These are phyloP conservation scores for Oropetium thomaeum DNA, from an alignment of 176 grass and related monocot species.

Conservation along the genomic window DNA sequence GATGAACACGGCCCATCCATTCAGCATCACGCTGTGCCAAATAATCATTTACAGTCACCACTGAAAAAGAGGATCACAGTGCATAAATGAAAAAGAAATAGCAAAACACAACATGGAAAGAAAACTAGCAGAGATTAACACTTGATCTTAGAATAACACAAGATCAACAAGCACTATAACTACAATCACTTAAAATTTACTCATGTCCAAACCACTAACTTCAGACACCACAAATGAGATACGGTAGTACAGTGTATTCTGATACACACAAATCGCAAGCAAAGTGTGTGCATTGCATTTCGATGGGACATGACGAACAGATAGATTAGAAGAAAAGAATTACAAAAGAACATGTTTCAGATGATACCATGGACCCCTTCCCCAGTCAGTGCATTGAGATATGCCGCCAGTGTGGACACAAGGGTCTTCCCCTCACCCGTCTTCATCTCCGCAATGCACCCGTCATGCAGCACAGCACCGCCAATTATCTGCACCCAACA, in stretches of 20 bases:
- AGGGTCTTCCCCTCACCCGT: slow-evolving; percentile 93
- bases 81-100: slow-evolving; percentile 17
- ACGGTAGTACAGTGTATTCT: neutral
- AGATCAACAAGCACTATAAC: neutral
- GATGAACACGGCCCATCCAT: slow-evolving; percentile 97
- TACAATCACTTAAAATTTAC: neutral
- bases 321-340: neutral
- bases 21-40: slow-evolving; percentile 96
- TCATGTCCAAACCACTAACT: neutral
- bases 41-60: slow-evolving; percentile 99
- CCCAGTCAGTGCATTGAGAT: slow-evolving; percentile 83
- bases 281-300: neutral
- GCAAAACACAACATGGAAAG: neutral
- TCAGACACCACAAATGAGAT: neutral
- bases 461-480: slow-evolving; percentile 91
- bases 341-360: neutral
- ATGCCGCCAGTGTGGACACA: slow-evolving; percentile 79
- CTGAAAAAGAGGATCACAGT: slow-evolving; percentile 37
- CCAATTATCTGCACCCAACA: slow-evolving; percentile 69
- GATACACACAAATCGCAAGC: neutral
- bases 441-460: slow-evolving; percentile 99
- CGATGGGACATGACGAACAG: neutral
- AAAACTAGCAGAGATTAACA: neutral
- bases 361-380: slow-evolving; percentile 87
- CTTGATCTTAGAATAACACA: neutral